Percentiles rank a stretch among this genome's conserved stretches.
Conservation (phyloP, 371 early-diverging fungal genomes). For the Mortierella sp. region DNA sequence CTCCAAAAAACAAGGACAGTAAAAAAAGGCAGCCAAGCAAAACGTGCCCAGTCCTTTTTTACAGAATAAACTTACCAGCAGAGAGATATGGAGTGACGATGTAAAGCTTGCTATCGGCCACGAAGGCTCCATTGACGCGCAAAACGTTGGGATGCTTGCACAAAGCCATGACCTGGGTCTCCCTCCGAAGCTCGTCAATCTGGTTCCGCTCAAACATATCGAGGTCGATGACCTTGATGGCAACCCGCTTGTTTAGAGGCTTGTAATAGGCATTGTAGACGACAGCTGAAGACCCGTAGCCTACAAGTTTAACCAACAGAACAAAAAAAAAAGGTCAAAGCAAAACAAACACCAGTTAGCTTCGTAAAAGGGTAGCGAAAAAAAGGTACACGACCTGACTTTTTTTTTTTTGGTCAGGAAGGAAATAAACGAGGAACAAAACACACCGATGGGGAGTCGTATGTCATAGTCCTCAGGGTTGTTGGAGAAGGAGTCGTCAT, state of each 20-base stretch:
- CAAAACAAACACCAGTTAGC: background rate
- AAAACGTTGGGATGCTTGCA: conserved; percentile 90
- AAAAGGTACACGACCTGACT: no score
- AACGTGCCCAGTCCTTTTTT: background rate
- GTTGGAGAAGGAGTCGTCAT: conserved; percentile 41
- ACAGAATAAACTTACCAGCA: conserved; percentile 59
- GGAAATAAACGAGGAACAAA: background rate
- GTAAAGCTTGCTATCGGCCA: conserved; percentile 82
- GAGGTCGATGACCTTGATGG: conserved; percentile 91
- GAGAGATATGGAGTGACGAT: conserved; percentile 83
- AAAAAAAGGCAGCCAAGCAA: background rate
- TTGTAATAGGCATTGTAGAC: conserved; percentile 87
- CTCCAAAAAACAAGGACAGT: conserved; percentile 2
- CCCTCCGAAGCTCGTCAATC: conserved; percentile 92
- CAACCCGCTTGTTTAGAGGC: conserved; percentile 79
- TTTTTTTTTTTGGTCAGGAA: background rate
- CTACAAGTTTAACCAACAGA: conserved; percentile 54
- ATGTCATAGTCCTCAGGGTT: conserved; percentile 61
- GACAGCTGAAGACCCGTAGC: conserved; percentile 91
- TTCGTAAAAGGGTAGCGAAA: background rate
- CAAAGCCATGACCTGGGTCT: conserved; percentile 90
- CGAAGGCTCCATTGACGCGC: conserved; percentile 87
- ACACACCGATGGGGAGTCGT: conserved; percentile 47
- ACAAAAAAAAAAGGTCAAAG: background rate
- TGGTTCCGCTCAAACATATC: conserved; percentile 95